A percentile compares a stretch with the other conserved stretches of the same genome.
phyloP scores from a whole-genome alignment of 352 stramenopile genomes.

The Phytophthora agathidicida region DNA sequence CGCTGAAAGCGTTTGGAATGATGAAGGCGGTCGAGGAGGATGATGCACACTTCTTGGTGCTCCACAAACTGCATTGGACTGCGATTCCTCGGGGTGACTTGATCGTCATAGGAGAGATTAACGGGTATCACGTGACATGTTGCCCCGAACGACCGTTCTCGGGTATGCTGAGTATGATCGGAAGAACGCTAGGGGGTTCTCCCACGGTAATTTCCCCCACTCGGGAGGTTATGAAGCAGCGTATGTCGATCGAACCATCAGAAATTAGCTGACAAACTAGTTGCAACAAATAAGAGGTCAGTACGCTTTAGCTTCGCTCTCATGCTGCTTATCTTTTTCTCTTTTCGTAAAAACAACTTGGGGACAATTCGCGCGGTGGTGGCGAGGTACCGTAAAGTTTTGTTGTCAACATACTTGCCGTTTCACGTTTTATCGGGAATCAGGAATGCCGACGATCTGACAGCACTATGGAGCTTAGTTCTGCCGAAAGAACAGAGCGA shows the following conservation, averaged over 20 bases:
- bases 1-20: constrained; percentile 30
- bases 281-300: too few relatives aligned
- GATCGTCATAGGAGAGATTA: constrained; percentile 23
- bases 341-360: too few relatives aligned
- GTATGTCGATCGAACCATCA: constrained; percentile 12
- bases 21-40: constrained; percentile 31
- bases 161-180: constrained; percentile 25
- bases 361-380: too few relatives aligned
- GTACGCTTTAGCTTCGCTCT: too few relatives aligned
- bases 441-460: too few relatives aligned
- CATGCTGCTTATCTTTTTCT: too few relatives aligned
- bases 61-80: constrained; percentile 26
- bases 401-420: background rate
- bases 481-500: background rate
- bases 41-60: constrained; percentile 4
- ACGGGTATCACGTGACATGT: constrained; percentile 9
- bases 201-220: background rate
- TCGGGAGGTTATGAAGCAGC: background rate
- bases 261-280: too few relatives aligned
- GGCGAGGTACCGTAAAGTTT: background rate
- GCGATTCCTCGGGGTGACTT: constrained; percentile 19
- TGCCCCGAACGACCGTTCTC: constrained; percentile 22
- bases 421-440: too few relatives aligned
- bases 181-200: constrained; percentile 14
- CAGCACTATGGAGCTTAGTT: constrained; percentile 1